Percentiles rank a stretch among this genome's conserved stretches.
phyloP scores from a whole-genome alignment of 2,329 filamentous ascomycete species.

The Fusarium domesticum region DNA sequence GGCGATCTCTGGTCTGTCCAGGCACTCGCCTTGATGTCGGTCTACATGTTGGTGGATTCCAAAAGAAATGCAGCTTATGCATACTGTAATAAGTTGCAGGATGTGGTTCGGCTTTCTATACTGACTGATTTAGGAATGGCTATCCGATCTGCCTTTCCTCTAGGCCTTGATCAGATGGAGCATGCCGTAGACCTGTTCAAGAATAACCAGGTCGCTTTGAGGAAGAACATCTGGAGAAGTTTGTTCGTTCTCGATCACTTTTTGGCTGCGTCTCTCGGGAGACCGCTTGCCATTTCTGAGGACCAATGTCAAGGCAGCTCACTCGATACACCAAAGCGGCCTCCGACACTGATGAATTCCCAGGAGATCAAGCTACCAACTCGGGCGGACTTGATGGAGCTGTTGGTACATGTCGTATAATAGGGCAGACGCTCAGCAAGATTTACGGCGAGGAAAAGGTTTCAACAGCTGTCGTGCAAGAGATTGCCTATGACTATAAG shows the following conservation, averaged over 20 bases:
- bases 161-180: conserved; percentile 56
- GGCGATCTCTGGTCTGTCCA: conserved; percentile 65
- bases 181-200: conserved; percentile 56
- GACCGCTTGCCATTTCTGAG: conserved; percentile 59
- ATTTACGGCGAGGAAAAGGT: conserved; percentile 60
- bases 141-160: conserved; percentile 58
- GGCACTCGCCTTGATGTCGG: conserved; percentile 59
- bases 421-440: conserved; percentile 56
- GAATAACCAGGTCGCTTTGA: conserved; percentile 42
- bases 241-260: conserved; percentile 64
- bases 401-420: conserved; percentile 55
- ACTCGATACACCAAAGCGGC: conserved; percentile 34
- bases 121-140: conserved; percentile 51
- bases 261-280: conserved; percentile 59
- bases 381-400: conserved; percentile 48
- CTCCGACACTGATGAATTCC: conserved; percentile 8
- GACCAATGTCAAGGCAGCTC: conserved; percentile 57
- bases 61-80: conserved; percentile 62
- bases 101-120: conserved; percentile 8
- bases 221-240: conserved; percentile 61
- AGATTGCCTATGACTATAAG: conserved; percentile 44
- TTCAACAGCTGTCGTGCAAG: conserved; percentile 54
- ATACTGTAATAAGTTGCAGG: conserved; percentile 49
- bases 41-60: conserved; percentile 61
- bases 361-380: conserved; percentile 1